Base-by-base conservation (phyloP, 1,284 basidiomycete genomes). In the Cutaneotrichosporon sp. region DNA sequence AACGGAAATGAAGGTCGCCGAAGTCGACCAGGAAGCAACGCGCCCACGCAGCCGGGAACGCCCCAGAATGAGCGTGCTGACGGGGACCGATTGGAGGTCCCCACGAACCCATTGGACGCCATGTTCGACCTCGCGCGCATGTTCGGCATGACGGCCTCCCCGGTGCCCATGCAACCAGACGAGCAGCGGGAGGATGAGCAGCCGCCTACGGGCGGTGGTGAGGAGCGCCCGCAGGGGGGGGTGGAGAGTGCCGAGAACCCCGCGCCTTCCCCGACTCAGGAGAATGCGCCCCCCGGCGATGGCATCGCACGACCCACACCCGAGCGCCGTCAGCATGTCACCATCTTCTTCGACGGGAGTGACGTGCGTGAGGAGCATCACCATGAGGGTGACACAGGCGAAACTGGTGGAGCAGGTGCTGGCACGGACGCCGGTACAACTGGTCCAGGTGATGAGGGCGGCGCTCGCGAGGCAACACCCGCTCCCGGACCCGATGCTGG, bases 121-220 rank as follows among this genome's bases (percentile, higher is more conserved):
- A 35, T 35, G 3, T 19, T 49, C 11, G 46, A 49, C 37, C 37
- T 49, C 11, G 46, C 46, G 35, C 49, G 42, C 17, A 44, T 62
- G 35, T 61, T 65, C 34, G 50, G 48, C 22, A 34, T 60, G 12
- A 52, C 57, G 24, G 59, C 57, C 6, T 66, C 62, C 12, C 62
- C 64, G 3, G n/a, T 55, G 34, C 59, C 59, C 10, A 64, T 66
- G 57, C 50, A 54, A 1, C 46, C 49, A 11, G 47, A 22, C 14
- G 46, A 20, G 46, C 48, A 33, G 20, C 38, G 25, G 19, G 38
- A 42, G 19, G 37, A 29, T 19, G 44, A n/a, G n/a, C n/a, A n/a
- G n/a, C n/a, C n/a, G n/a, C n/a, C n/a, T n/a, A n/a, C n/a, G n/a
- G n/a, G n/a, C n/a, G n/a, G n/a, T n/a, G n/a, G n/a, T n/a, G n/a